phyloP scores from a whole-genome alignment of 768 basidiomycete species.

The Lepiota venenata region DNA sequence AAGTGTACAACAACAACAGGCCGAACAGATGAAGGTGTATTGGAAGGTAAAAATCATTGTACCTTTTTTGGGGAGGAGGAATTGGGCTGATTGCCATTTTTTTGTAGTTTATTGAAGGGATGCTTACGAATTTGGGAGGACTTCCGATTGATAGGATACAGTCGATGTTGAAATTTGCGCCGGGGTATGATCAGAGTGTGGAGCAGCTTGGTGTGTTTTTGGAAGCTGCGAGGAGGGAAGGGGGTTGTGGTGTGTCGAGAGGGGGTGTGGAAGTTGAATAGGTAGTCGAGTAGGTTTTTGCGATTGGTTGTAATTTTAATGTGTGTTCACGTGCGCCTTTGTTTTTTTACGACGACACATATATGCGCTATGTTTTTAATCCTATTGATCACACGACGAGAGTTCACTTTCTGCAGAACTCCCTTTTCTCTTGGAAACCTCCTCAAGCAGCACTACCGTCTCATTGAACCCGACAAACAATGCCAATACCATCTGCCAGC shows the following conservation, averaged over 20 bases:
- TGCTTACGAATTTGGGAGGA: slow-evolving; percentile 83
- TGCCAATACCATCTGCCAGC: no score
- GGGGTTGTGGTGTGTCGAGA: slow-evolving; percentile 69
- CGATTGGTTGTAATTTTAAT: no score
- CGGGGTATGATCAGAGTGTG: slow-evolving; percentile 73
- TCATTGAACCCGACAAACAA: no score
- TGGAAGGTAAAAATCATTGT: slow-evolving; percentile 59
- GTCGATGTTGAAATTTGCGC: slow-evolving; percentile 80
- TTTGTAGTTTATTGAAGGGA: slow-evolving; percentile 80
- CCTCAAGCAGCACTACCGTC: no score
- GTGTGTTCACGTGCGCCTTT: no score
- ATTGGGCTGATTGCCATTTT: slow-evolving; percentile 1
- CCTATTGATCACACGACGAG: no score
- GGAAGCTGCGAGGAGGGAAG: slow-evolving; percentile 74
- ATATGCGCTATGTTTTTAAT: no score
- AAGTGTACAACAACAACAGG: slow-evolving; percentile 68
- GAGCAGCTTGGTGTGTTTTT: slow-evolving; percentile 80
- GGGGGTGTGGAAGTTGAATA: slow-evolving; percentile 61
- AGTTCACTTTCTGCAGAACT: no score
- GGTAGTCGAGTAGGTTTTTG: slow-evolving; percentile 5
- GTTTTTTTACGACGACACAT: no score
- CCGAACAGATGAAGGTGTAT: slow-evolving; percentile 82
- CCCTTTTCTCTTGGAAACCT: no score
- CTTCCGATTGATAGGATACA: slow-evolving; percentile 84
- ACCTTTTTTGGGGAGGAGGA: neutral